Percentiles rank a stretch among this genome's conserved stretches.
Conservation (phyloP, 768 basidiomycete genomes). For the Mrakia blollopis region DNA sequence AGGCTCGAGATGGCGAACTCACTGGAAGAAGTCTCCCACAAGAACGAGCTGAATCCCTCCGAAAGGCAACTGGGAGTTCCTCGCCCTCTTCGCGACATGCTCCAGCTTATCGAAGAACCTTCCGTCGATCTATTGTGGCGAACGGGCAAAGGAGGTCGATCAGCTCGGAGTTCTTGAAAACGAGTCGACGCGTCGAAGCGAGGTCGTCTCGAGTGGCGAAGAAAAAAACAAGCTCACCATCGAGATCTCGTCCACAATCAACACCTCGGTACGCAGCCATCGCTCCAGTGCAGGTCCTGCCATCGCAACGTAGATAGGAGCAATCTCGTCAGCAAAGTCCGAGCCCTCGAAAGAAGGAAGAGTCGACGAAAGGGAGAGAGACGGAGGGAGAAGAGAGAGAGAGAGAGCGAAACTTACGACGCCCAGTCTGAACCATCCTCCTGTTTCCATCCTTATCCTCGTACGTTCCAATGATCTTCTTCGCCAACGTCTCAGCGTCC, state of each 20-base stretch:
- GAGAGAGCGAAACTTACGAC: not conserved
- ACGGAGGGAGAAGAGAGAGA: not conserved
- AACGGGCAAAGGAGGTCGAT: no score
- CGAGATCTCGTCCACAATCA: constrained; percentile 28
- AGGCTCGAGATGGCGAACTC: no score
- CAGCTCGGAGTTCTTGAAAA: no score
- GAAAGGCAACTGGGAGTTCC: constrained; percentile 4
- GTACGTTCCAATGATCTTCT: not conserved
- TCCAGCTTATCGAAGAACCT: constrained; percentile 25
- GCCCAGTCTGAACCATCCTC: not conserved
- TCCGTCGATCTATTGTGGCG: constrained; percentile 18
- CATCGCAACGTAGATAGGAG: not conserved
- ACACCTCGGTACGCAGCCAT: constrained; percentile 7
- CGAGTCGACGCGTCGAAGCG: not conserved
- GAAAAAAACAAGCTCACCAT: constrained; percentile 11
- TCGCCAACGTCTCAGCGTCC: not conserved
- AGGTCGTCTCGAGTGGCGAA: not conserved
- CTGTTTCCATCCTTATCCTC: no score
- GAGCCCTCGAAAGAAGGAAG: not conserved
- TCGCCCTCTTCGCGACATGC: not conserved
- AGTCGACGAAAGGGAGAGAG: not conserved
- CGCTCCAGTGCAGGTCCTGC: constrained; percentile 4
- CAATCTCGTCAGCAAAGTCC: not conserved
- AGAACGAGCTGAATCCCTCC: constrained; percentile 30
- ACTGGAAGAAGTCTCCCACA: constrained; percentile 28